A percentile compares a stretch with the other conserved stretches of the same genome.
phyloP scores from a whole-genome alignment of 441 rosid genomes.

The Mallotus repandus region DNA sequence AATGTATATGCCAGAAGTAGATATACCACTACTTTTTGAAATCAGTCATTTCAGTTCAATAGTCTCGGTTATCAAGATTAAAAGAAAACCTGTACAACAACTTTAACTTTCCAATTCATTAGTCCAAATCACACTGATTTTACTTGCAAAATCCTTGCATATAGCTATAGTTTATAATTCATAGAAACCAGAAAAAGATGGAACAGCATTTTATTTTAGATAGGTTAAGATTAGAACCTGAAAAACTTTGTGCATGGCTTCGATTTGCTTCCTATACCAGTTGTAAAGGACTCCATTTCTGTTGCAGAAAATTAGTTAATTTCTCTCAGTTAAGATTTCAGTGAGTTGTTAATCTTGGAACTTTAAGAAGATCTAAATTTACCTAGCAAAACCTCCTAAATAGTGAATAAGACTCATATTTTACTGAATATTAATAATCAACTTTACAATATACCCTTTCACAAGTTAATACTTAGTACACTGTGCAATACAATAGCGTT shows the following conservation, averaged over 20 bases:
- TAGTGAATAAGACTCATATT: neutral
- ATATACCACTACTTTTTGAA: slow-evolving; percentile 40
- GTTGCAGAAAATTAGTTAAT: slow-evolving; percentile 72
- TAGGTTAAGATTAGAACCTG: slow-evolving; percentile 62
- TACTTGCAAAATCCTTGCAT: slow-evolving; percentile 27
- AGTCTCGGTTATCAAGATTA: slow-evolving; percentile 42
- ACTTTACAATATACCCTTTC: neutral
- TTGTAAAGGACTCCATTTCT: slow-evolving; percentile 59
- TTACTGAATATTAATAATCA: neutral
- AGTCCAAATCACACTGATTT: slow-evolving; percentile 48
- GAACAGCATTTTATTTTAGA: slow-evolving; percentile 51
- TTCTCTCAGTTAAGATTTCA: slow-evolving; percentile 48
- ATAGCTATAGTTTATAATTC: slow-evolving; percentile 32
- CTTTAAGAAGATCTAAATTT: slow-evolving; percentile 27
- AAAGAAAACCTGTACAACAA: slow-evolving; percentile 60
- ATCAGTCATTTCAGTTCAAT: slow-evolving; percentile 32
- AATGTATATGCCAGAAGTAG: slow-evolving; percentile 38
- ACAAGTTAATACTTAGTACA: neutral
- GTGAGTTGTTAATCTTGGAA: slow-evolving; percentile 38
- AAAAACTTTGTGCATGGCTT: slow-evolving; percentile 76
- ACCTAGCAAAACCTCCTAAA: slow-evolving; percentile 23
- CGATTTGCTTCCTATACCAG: slow-evolving; percentile 71
- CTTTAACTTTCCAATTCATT: slow-evolving; percentile 52
- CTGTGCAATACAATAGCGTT: neutral
- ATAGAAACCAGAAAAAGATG: slow-evolving; percentile 38